Evolutionary conservation across 176 grass and related monocot species (phyloP).

Genomic region (Cenchrus purpureus): DNA sequence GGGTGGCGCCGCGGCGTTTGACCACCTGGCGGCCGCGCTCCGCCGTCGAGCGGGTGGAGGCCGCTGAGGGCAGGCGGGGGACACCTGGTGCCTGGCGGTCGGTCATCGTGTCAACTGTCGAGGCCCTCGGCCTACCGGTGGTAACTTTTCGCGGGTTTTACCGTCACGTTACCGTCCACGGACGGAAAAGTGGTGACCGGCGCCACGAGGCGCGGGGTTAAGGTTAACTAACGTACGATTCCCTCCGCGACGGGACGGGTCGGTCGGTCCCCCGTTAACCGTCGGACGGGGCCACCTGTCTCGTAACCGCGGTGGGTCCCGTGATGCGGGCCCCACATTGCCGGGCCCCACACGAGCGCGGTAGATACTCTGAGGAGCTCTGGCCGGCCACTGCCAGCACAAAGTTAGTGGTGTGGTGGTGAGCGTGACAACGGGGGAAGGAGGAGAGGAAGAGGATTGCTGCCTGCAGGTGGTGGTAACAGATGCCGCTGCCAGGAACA

Average conservation of each 20-base stretch:
- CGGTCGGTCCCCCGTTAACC: not conserved
- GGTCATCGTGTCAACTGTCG: not conserved
- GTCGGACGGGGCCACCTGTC: not conserved
- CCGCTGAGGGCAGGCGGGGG: not conserved
- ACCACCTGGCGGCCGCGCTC: not conserved
- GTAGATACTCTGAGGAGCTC: not conserved
- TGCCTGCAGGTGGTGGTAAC: not conserved
- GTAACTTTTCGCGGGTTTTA: not conserved
- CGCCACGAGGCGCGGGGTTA: not conserved
- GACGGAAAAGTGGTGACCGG: not conserved
- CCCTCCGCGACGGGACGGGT: not conserved
- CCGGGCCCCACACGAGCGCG: not conserved
- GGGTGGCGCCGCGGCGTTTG: slow-evolving; percentile 6
- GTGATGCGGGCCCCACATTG: too few species aligned
- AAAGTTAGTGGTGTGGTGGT: not conserved
- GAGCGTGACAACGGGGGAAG: not conserved
- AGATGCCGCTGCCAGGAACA: slow-evolving; percentile 28
- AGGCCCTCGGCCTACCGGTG: not conserved
- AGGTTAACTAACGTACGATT: not conserved
- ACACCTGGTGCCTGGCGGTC: not conserved
- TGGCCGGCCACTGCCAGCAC: too few species aligned
- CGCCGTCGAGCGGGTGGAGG: not conserved
- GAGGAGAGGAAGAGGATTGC: not conserved
- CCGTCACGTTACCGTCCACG: not conserved
- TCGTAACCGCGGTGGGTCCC: not conserved